A percentile compares a stretch with the other conserved stretches of the same genome.
These are phyloP conservation scores for Kwoniella botswanensis DNA, from an alignment of 768 basidiomycete species.

Conservation along the genomic window DNA sequence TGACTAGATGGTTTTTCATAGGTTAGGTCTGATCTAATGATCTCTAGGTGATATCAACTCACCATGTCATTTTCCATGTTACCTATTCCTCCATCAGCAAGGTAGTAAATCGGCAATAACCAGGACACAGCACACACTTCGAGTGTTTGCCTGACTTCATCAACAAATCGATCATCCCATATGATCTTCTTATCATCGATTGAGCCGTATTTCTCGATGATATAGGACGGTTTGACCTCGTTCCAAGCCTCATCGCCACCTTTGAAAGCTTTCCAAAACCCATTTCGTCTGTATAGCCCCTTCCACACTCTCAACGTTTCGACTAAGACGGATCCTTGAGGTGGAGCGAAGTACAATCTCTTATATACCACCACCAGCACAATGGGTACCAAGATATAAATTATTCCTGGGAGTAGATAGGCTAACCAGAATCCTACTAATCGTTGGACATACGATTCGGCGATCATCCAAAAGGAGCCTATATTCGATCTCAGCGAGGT, in stretches of 20 bases:
- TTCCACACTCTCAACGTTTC: constrained; percentile 43
- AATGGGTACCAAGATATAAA: constrained; percentile 51
- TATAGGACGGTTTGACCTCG: constrained; percentile 45
- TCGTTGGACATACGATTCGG: constrained; percentile 52
- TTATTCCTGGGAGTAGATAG: constrained; percentile 46
- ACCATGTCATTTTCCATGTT: constrained; percentile 48
- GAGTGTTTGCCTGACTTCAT: constrained; percentile 51
- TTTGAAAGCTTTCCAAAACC: constrained; percentile 27
- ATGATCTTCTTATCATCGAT: constrained; percentile 34
- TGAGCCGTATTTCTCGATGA: constrained; percentile 14
- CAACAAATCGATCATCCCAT: constrained; percentile 58
- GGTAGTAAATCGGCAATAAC: constrained; percentile 53
- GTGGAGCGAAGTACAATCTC: constrained; percentile 46
- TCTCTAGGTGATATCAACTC: constrained; percentile 22
- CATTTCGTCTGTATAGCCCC: constrained; percentile 39
- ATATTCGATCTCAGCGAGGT: not conserved
- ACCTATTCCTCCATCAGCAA: constrained; percentile 54
- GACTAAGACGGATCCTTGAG: constrained; percentile 51
- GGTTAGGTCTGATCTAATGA: constrained; percentile 38
- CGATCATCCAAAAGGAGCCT: constrained; percentile 51
- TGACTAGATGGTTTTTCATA: constrained; percentile 6
- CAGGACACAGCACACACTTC: constrained; percentile 53
- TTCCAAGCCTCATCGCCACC: constrained; percentile 50
- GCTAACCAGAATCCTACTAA: constrained; percentile 56
- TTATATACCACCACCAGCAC: constrained; percentile 38